A percentile compares a stretch with the other conserved stretches of the same genome.
phyloP scores from a whole-genome alignment of 148 eudicot genomes.

The Diospyros lotus region DNA sequence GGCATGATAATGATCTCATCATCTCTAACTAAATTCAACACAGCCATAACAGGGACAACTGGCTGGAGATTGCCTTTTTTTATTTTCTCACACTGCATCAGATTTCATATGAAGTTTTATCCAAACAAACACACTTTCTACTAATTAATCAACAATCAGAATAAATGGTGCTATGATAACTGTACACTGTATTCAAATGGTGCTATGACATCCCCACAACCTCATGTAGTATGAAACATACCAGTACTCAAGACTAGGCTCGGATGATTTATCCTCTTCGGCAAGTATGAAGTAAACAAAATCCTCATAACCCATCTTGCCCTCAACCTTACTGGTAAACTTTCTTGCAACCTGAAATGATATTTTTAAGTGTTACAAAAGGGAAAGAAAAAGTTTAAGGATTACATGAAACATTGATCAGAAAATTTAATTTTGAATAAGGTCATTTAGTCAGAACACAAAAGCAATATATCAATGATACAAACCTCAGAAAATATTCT shows the following conservation, averaged over 20 bases:
- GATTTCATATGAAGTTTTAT: background rate
- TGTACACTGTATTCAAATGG: background rate
- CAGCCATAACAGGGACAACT: background rate
- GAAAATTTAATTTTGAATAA: background rate
- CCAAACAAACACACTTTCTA: background rate
- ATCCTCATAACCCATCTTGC: constrained; percentile 98
- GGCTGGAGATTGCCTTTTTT: too few relatives aligned
- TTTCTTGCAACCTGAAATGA: constrained; percentile 63
- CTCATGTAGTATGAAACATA: constrained; percentile 22
- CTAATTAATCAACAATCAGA: background rate
- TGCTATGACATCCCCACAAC: background rate
- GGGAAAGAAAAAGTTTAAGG: background rate
- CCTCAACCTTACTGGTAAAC: constrained; percentile 74
- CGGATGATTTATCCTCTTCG: constrained; percentile 95
- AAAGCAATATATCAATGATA: constrained; percentile 11
- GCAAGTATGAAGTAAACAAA: constrained; percentile 88
- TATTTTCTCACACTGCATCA: background rate
- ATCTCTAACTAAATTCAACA: background rate
- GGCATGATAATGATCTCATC: background rate
- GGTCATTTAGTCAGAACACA: background rate
- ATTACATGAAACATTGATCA: constrained; percentile 4
- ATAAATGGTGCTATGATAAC: background rate
- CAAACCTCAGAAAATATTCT: constrained; percentile 86
- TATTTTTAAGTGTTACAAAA: background rate
- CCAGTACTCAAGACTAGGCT: constrained; percentile 91